Base-by-base conservation (phyloP, 202 grass and related monocot species). In the Eragrostis tef region DNA sequence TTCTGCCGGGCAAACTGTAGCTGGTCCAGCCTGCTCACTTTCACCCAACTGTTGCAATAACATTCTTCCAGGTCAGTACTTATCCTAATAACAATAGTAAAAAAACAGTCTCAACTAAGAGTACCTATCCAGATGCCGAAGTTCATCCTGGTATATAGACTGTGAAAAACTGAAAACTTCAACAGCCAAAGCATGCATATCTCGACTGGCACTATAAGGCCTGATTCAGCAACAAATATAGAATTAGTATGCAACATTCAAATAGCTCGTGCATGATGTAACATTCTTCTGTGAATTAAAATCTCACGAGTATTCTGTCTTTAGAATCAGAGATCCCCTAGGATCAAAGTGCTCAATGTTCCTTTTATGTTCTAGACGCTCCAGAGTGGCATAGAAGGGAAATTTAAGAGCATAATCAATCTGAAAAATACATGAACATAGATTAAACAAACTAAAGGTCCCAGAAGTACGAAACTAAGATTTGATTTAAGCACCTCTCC, bases 321-420 rank as follows among this genome's bases (percentile, higher is more conserved):
- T 94, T 74, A 87, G 80, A 74, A 91, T 86, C 0, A 43, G 46
- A 65, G 71, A 75, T 22, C 61, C 64, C 42, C 50, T 75, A 79
- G 13, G 14, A 82, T 91, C 74, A 78, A 94, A 94, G 68, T 75
- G 52, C 81, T 97, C 92, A n/a, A 97, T 97, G 67, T 67, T 84
- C 82, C 88, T 87, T 82, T 87, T 97, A 74, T 97, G 94, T 51
- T 91, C 84, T n/a, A 97, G 74, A 25, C 90, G 84, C 59, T 97
- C 92, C 71, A 97, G 76, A 68, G 84, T 90, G 47, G 86, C 34
- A 54, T 88, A 97, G 62, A 91, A 92, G 3, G 94, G 90, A 82
- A 87, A 91, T 2, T 86, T 86, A 4, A 97, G 72, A 66, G 86
- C 69, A 82, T 92, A 77, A 9, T 98, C 86, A 64, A 89, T 83